Base-by-base conservation (phyloP, 2,329 filamentous ascomycete genomes). In the Escovopsis sp. region DNA sequence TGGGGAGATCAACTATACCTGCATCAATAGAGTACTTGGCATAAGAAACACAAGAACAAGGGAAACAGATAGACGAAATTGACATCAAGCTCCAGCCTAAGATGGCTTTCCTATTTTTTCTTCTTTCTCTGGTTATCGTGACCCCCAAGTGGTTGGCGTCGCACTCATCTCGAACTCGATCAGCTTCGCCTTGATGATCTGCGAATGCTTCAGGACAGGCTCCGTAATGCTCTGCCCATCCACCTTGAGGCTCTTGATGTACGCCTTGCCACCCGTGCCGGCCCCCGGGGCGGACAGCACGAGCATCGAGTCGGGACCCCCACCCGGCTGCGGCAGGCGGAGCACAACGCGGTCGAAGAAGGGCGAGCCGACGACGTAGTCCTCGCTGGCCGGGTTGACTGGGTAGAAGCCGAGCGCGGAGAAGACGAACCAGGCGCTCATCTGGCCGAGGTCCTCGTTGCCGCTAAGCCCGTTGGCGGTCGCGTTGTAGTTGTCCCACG, bases 361-460 rank as follows among this genome's bases (percentile, higher is more conserved):
- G 0, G 63, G 63, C 6, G 59, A 49, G 0, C 60, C 61, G 12
- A 65, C 48, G 4, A 65, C 46, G 43, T 66, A 66, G 39, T 63
- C 56, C 27, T 62, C 59, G 5, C 53, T 50, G 2, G 61, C 60
- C 0, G 62, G 54, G 37, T 65, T 61, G 27, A 65, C 51, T 0
- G 62, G 62, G 39, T 65, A 66, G 43, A 66, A 65, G 0, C 62
- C 62, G 9, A 66, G 42, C 4, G 61, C 58, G 1, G 60, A 62
- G 36, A 66, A 63, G 4, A 65, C 47, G 35, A 64, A 65, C 61
- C 61, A 66, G 0, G 62, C 60, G 39, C 61, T 65, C 62, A 65
- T 66, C 48, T 66, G 62, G 2, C 62, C 62, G 4, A 66, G 47
- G 42, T 66, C 61, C 40, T 66, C 63, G 39, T 66, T 66, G 1